A percentile compares a stretch with the other conserved stretches of the same genome.
Evolutionary conservation across 495 filamentous ascomycete species (phyloP).

Genomic region (Tetracladium marchalianum): DNA sequence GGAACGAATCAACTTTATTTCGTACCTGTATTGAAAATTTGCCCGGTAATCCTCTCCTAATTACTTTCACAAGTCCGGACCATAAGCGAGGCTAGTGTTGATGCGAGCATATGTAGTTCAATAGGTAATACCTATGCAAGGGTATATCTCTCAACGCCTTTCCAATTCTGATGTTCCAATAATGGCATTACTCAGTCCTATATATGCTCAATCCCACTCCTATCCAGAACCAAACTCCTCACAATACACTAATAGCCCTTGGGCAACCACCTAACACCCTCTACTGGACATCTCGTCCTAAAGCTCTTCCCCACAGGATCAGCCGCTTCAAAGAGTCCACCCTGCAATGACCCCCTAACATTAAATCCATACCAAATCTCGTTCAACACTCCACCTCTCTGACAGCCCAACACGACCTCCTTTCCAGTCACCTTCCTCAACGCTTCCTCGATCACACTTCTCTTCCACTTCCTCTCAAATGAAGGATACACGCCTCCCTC

Average conservation of each 20-base stretch:
- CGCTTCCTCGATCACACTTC: constrained; percentile 50
- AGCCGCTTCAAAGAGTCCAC: constrained; percentile 60
- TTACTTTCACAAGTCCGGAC: too few relatives aligned
- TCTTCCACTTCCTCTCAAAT: constrained; percentile 50
- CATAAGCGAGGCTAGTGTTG: too few relatives aligned
- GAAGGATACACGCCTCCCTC: constrained; percentile 56
- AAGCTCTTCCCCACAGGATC: constrained; percentile 32
- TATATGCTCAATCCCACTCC: neutral
- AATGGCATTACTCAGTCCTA: too few relatives aligned
- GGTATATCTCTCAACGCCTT: too few relatives aligned
- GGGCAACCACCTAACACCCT: constrained; percentile 19
- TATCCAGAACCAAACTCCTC: neutral
- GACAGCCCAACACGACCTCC: constrained; percentile 61
- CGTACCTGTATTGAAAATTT: too few relatives aligned
- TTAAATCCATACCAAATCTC: constrained; percentile 85
- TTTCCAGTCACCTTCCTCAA: constrained; percentile 55
- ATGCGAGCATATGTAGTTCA: too few relatives aligned
- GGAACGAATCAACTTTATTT: too few relatives aligned
- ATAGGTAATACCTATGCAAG: too few relatives aligned
- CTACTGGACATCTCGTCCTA: constrained; percentile 11
- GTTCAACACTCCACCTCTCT: constrained; percentile 42
- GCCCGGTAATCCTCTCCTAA: too few relatives aligned
- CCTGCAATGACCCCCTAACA: constrained; percentile 65
- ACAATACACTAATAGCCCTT: constrained; percentile 6
- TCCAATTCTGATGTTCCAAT: too few relatives aligned